Conservation (phyloP, 202 grass and related monocot species). For the Setaria italica region DNA sequence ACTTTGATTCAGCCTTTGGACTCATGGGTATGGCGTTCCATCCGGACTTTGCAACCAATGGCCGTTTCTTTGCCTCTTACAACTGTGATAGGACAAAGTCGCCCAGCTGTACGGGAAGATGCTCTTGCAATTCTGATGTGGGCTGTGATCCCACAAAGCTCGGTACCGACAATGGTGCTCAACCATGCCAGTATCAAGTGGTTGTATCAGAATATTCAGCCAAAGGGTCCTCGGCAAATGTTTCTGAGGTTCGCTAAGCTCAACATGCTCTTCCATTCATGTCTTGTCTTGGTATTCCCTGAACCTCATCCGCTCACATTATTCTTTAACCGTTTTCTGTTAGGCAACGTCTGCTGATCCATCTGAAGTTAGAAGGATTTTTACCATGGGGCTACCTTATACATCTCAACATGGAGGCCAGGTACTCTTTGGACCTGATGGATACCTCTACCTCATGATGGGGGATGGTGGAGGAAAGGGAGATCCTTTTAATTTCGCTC, state of each 20-base stretch:
- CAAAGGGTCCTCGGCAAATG: conserved; percentile 70
- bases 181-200: conserved; percentile 83
- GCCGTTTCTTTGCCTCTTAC: conserved; percentile 91
- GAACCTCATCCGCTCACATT: conserved; percentile 9
- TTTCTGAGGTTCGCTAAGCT: conserved; percentile 67
- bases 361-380: conserved; percentile 53
- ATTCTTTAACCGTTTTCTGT: conserved; percentile 4
- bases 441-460: conserved; percentile 62
- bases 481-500: conserved; percentile 56
- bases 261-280: conserved; percentile 17
- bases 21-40: conserved; percentile 91
- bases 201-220: conserved; percentile 82
- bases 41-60: conserved; percentile 72
- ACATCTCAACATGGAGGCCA: conserved; percentile 49
- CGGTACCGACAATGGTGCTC: conserved; percentile 64
- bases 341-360: conserved; percentile 55
- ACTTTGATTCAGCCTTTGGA: conserved; percentile 68
- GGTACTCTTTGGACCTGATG: conserved; percentile 58
- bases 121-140: conserved; percentile 87
- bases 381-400: conserved; percentile 57
- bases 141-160: conserved; percentile 84
- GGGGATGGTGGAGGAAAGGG: conserved; percentile 58
- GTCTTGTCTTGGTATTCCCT: not conserved
- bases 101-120: conserved; percentile 76
- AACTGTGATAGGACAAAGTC: conserved; percentile 82